Conservation (phyloP, 108 stramenopile genomes). For the Nitzschia sp. region DNA sequence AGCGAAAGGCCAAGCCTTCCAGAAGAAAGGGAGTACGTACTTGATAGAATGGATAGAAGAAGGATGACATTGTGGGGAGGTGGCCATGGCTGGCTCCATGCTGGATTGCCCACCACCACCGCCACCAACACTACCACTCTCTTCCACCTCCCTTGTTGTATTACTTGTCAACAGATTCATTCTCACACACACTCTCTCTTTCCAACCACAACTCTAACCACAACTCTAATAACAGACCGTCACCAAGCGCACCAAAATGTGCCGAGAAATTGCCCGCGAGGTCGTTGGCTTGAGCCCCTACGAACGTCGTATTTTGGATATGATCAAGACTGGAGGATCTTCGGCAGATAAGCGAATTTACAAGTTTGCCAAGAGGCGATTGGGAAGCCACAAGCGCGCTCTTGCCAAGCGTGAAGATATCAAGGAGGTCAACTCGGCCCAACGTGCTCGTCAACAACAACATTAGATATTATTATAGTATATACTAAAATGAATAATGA, state of each 20-base stretch:
- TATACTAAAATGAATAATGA: too few relatives aligned
- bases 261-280: slow-evolving; percentile 93
- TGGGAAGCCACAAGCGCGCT: slow-evolving; percentile 98
- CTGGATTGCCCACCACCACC: too few relatives aligned
- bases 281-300: slow-evolving; percentile 98
- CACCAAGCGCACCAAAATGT: slow-evolving; percentile 77
- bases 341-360: slow-evolving; percentile 98
- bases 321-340: slow-evolving; percentile 98
- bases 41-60: too few relatives aligned
- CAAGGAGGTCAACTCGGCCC: slow-evolving; percentile 88
- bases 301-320: slow-evolving; percentile 98
- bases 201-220: neutral
- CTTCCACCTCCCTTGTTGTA: too few relatives aligned
- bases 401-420: slow-evolving; percentile 97
- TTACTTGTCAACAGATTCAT: too few relatives aligned
- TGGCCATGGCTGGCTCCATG: neutral
- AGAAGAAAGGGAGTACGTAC: slow-evolving; percentile 78
- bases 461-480: too few relatives aligned
- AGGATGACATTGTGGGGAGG: too few relatives aligned
- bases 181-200: neutral
- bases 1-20: slow-evolving; percentile 61
- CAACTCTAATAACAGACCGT: slow-evolving; percentile 45
- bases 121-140: too few relatives aligned
- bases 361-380: slow-evolving; percentile 98
- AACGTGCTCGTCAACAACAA: slow-evolving; percentile 68